Evolutionary conservation across 2,329 filamentous ascomycete species (phyloP), one percentile per base, ranked within the genome.

Genomic region (Metarhizium humberi): DNA sequence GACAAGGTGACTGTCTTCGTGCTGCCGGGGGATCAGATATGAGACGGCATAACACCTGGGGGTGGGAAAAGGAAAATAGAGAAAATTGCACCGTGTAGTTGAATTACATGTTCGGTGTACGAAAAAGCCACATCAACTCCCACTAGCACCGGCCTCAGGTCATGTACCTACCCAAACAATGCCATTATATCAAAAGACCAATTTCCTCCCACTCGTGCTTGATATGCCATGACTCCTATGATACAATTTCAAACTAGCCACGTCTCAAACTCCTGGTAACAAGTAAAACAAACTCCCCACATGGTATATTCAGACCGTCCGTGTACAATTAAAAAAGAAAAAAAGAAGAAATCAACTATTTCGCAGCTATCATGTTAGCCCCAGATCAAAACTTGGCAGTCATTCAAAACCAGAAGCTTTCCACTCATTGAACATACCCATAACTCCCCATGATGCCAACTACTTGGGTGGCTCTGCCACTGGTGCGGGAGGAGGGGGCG

Each of bases 401-500:
- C 38, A 13, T 2, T 10, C 42, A 20, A 45, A 20, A 11, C 11
- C 16, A 45, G 20, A 45, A 25, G 25, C 25, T 16, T 20, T 16
- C 42, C 2, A 45, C 18, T 25, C 16, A 20, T 20, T 29, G 7
- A n/a, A 38, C 32, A 30, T 47, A 13, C 45, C 43, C 48, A 46
- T n/a, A 36, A 30, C n/a, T 18, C 14, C 25, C 18, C 32, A 29
- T 16, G 14, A 30, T 51, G 25, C 18, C 10, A 18, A 5, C 16
- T 55, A 48, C 25, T 48, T 48, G 10, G 45, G 20, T 14, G 45
- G 30, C 32, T 32, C 45, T 11, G 29, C 38, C 40, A 32, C 29
- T n/a, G 38, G 30, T 18, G 55, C 40, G 20, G 59, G 57, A 7
- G 59, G 58, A 7, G 60, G 53, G 29, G 56, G 20, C 14, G 56